A percentile compares a stretch with the other conserved stretches of the same genome.
These are phyloP conservation scores for Porphyrellus cyaneotinctus DNA, from an alignment of 768 basidiomycete species.

Conservation along the genomic window DNA sequence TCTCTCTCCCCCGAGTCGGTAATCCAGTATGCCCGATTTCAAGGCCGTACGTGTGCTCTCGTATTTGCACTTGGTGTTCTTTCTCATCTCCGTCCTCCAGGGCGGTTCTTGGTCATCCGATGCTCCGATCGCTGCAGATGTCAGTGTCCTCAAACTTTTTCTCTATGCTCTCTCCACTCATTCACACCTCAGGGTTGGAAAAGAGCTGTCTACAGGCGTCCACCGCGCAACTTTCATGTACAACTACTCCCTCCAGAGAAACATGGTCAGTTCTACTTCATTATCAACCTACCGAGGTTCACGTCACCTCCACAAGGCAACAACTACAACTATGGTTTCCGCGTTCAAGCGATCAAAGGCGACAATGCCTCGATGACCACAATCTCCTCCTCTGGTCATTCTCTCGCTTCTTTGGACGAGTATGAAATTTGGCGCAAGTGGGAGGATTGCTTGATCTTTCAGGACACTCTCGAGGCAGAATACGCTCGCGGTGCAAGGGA, in stretches of 20 bases:
- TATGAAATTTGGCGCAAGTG: slow-evolving; percentile 78
- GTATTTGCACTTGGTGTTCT: no score
- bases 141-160: slow-evolving; percentile 14
- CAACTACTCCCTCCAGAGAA: slow-evolving; percentile 57
- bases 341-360: slow-evolving; percentile 43
- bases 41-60: no score
- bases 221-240: slow-evolving; percentile 58
- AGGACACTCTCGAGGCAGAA: slow-evolving; percentile 62
- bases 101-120: background rate
- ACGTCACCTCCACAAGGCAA: slow-evolving; percentile 37
- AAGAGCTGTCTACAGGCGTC: slow-evolving; percentile 53
- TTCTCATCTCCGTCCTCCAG: slow-evolving; percentile 13
- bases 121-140: slow-evolving; percentile 21
- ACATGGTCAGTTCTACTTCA: slow-evolving; percentile 39
- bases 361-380: slow-evolving; percentile 29
- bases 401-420: slow-evolving; percentile 36
- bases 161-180: background rate
- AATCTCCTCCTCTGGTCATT: slow-evolving; percentile 34
- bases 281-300: background rate
- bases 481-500: slow-evolving; percentile 59
- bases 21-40: no score
- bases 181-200: slow-evolving; percentile 47
- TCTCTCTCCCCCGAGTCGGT: no score
- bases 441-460: slow-evolving; percentile 81
- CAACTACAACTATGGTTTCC: slow-evolving; percentile 58